Evolutionary conservation across 805 yeast genomes (phyloP), one percentile per base, ranked within the genome.

Genomic region (Ogataea thermomethanolica): DNA sequence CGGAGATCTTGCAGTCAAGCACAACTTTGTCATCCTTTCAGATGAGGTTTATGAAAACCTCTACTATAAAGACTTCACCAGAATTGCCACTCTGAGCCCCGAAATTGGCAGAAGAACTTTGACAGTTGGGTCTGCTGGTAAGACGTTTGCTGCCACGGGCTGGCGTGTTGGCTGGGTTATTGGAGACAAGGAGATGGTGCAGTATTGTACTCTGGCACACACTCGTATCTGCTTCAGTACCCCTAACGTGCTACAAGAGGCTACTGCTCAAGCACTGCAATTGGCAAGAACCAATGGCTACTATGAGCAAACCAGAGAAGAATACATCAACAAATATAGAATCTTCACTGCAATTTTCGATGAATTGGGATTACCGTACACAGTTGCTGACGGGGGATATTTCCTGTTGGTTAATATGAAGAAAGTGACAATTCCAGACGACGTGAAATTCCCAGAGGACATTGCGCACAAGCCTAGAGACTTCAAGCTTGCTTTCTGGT

Each of bases 161-260:
- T 93, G 98, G 97, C 81, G 99, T 70, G 77, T 93, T 38, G 99
- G 99, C 39, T 93, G 95, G 95, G 74, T 91, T 27, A 81, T 90
- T 46, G 98, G 96, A 6, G 82, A 85, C 39, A 72, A 84, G n/a
- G 85, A 84, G 23, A 69, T 90, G 49, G 71, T 93, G 54, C 79
- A 83, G 50, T 87, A 85, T 58, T 95, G 81, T 5, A 73, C 88
- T 6, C 76, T 84, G 20, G 98, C 98, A 0, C 96, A 93, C 64
- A 88, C 96, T 1, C 77, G 99, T 64, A 91, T 93, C 53, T 88
- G 96, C 58, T 93, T 93, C 64, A 72, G 91, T 8, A 77, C 89
- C 1, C 96, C 96, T 32, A 79, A 95, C 12, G 97, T 97, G 8
- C 69, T 87, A 48, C 99, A 93, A 67, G 93, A 85, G 54, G 98